Evolutionary conservation across 257 asterid species (phyloP), one percentile per base, ranked within the genome.

Genomic region (Schizonepeta tenuifolia): DNA sequence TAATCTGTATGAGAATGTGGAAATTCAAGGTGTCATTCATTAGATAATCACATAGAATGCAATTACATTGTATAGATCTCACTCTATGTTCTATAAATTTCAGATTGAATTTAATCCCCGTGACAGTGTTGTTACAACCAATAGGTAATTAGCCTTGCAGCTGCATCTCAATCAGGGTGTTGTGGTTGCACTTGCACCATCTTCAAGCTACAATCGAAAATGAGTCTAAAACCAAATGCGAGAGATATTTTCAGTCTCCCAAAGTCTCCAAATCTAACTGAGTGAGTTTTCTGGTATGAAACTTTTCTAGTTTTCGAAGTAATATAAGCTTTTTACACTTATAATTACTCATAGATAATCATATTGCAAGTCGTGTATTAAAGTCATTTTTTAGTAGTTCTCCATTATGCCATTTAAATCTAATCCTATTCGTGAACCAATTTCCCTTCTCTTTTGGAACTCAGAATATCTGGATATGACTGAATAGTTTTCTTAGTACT

Each of bases 111-210:
- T 21, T 31, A 65, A 24, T 22, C 11, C 50, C 14, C 10, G 2
- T 31, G 40, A 22, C 40, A 21, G 55, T 3, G 43, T 40, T 9
- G 9, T 63, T 14, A 40, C 21, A 24, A 43, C 14, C 24, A 41
- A 21, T 65, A 28, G 7, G 14, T 11, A 7, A 38, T 38, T 7
- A 38, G 9, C 43, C 11, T 38, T 38, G 43, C 43, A 38, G 54
- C 47, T 66, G 41, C 17, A 47, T 49, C 46, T 49, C 59, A 46
- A 14, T 66, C 55, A 28, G 10, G 15, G 57, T 65, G 71, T 11
- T 44, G 5, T 14, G 28, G 43, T 26, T 15, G 11, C n/a, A 13
- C n/a, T n/a, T 17, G 36, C n/a, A n/a, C n/a, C n/a, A 46, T 26
- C 58, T 22, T 15, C 53, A 63, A 21, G 17, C 5, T 15, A 26